A percentile compares a stretch with the other conserved stretches of the same genome.
These are phyloP conservation scores for Fusarium sp. DNA, from an alignment of 2,329 filamentous ascomycete species.

Conservation along the genomic window DNA sequence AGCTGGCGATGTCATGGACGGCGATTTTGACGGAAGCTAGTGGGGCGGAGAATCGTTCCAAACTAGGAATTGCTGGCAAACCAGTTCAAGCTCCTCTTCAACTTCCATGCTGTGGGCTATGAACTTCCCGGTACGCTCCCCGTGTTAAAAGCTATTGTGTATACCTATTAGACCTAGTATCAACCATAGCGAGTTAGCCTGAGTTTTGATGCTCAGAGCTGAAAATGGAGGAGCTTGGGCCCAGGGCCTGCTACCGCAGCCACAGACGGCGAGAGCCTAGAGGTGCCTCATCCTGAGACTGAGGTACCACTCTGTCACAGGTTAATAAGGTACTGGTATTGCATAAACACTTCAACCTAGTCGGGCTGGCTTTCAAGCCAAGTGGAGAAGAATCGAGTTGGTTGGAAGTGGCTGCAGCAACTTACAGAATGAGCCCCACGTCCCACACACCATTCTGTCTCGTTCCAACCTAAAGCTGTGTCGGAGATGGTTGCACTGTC, in stretches of 20 bases:
- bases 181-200: constrained; percentile 14
- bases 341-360: constrained; percentile 30
- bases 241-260: constrained; percentile 5
- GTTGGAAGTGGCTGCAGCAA: constrained; percentile 40
- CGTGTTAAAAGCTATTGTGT: constrained; percentile 6
- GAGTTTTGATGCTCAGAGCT: constrained; percentile 9
- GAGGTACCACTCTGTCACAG: not conserved
- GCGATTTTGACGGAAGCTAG: constrained; percentile 27
- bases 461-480: constrained; percentile 33
- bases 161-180: not conserved
- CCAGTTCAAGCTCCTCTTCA: constrained; percentile 10
- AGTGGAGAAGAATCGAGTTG: constrained; percentile 32
- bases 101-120: constrained; percentile 11
- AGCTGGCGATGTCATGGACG: constrained; percentile 35
- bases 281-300: constrained; percentile 9
- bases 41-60: constrained; percentile 35
- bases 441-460: constrained; percentile 29
- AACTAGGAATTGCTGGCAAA: constrained; percentile 16
- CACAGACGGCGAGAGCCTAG: constrained; percentile 3
- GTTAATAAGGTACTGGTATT: constrained; percentile 33
- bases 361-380: constrained; percentile 13
- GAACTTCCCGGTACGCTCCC: constrained; percentile 25
- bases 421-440: constrained; percentile 25
- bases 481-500: constrained; percentile 40
- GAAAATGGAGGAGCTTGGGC: constrained; percentile 38